Evolutionary conservation across 2,329 filamentous ascomycete genomes (phyloP).

Genomic region (Pyrenophora graminea): DNA sequence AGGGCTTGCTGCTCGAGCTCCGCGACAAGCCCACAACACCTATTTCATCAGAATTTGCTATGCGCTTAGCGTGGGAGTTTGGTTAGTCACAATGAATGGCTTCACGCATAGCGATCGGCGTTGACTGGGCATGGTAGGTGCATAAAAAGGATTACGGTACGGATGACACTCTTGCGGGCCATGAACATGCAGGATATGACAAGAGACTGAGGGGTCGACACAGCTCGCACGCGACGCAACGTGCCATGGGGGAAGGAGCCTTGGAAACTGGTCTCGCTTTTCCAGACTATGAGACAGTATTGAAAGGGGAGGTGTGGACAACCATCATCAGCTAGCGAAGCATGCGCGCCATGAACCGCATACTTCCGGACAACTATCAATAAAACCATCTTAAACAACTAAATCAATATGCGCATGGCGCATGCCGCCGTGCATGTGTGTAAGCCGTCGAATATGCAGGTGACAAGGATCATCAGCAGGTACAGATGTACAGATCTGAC

Average conservation of each 20-base stretch:
- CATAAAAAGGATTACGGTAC: slow-evolving; percentile 17
- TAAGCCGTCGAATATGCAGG: not conserved
- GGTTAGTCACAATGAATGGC: slow-evolving; percentile 23
- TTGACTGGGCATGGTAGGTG: slow-evolving; percentile 34
- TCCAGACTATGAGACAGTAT: slow-evolving; percentile 14
- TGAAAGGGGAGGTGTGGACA: slow-evolving; percentile 5
- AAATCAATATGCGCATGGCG: no score
- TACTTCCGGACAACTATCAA: slow-evolving; percentile 8
- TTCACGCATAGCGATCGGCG: slow-evolving; percentile 46
- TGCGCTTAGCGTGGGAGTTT: slow-evolving; percentile 41
- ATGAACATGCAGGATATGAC: slow-evolving; percentile 2
- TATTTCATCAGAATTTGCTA: slow-evolving; percentile 27
- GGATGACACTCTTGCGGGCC: not conserved
- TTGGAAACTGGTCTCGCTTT: slow-evolving; percentile 21
- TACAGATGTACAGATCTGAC: not conserved
- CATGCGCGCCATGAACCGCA: slow-evolving; percentile 6
- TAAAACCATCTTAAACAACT: slow-evolving; percentile 2
- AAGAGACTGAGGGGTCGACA: slow-evolving; percentile 1
- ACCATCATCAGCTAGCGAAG: slow-evolving; percentile 14
- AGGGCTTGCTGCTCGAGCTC: slow-evolving; percentile 10
- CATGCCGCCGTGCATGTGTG: no score
- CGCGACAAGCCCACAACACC: slow-evolving; percentile 11
- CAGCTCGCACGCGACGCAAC: slow-evolving; percentile 12
- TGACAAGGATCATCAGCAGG: slow-evolving; percentile 13
- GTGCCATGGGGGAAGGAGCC: slow-evolving; percentile 16